These are phyloP conservation scores for Phaeophleospora eucalypticola DNA, from an alignment of 2,329 filamentous ascomycete genomes.

Conservation along the genomic window DNA sequence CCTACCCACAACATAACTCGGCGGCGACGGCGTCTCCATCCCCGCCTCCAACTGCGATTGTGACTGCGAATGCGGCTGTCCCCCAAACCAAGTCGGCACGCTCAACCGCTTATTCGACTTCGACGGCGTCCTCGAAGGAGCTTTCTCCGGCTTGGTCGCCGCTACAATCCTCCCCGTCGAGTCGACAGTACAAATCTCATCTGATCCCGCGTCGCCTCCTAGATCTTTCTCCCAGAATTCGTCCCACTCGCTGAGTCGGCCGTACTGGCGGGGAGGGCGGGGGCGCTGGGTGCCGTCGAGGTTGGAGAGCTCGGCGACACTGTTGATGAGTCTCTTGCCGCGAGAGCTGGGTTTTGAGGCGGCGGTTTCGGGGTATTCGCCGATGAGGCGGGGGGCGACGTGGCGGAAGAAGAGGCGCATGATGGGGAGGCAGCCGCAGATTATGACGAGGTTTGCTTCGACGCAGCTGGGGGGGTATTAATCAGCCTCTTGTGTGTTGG, in stretches of 20 bases:
- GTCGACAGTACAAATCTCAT: conserved; percentile 12
- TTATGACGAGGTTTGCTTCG: conserved; percentile 18
- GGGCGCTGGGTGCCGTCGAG: conserved; percentile 8
- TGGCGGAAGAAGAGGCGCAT: conserved; percentile 17
- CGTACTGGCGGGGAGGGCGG: conserved; percentile 4
- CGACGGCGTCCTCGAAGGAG: neutral
- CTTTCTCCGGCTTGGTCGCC: neutral
- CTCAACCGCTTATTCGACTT: neutral
- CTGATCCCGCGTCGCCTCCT: conserved; percentile 8
- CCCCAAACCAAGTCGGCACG: conserved; percentile 1
- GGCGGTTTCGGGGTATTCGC: conserved; percentile 8
- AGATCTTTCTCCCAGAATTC: conserved; percentile 8
- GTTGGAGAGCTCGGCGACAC: conserved; percentile 14
- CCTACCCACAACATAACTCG: conserved; percentile 2
- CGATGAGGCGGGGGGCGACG: conserved; percentile 15
- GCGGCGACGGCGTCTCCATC: too few relatives aligned
- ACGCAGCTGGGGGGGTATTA: conserved; percentile 6
- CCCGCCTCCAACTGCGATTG: too few relatives aligned
- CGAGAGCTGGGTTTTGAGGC: conserved; percentile 2
- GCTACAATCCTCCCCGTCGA: conserved; percentile 7
- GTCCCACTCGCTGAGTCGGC: conserved; percentile 11
- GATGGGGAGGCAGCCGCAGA: conserved; percentile 17
- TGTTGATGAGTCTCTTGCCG: conserved; percentile 2
- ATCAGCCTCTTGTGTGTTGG: neutral
- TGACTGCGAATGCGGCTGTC: neutral